Base-by-base conservation (phyloP, 2,329 filamentous ascomycete species). In the Dichotomopilus funicola region DNA sequence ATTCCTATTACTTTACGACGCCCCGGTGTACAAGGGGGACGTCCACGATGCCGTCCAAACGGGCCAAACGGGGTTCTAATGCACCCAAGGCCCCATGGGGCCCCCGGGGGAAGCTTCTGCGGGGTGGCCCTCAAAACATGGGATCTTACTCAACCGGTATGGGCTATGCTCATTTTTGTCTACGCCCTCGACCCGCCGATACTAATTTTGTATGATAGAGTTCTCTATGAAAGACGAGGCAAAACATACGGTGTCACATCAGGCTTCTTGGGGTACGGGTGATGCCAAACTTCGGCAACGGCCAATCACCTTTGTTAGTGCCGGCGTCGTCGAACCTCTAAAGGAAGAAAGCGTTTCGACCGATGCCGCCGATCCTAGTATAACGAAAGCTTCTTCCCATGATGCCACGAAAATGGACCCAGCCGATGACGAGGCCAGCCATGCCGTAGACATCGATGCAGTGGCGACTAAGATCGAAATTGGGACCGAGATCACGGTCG, bases 261-360 rank as follows among this genome's bases (percentile, higher is more conserved):
- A 71, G 37, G 71, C 70, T 0, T 61, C 62, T n/a, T 58, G 57
- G 57, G 38, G 7, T 7, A 47, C 51, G 61, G 57, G 64, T 36
- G 72, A 71, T 54, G 67, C 68, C 19, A 75, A 70, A 48, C 68
- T 83, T 8, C 72, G 80, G 53, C 68, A 72, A 44, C 73, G 71
- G 43, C 80, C 80, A 1, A 72, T 83, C 4, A 59, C 59, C 0
- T 83, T 83, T 54, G 68, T 81, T 47, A 82, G 78, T 57, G 75
- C 75, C n/a, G 80, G 80, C 5, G 63, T 72, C 43, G 74, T 74
- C 48, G 72, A 81, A 44, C 79, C 79, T 4, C 66, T 80, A 3
- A 72, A 77, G 54, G 66, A 75, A 6, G 55, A 73, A 4, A 67
- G 75, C 31, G 4, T 19, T n/a, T 13, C 49, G 4, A 38, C 27